Evolutionary conservation across 2,329 filamentous ascomycete species (phyloP).

Genomic region (Blastomyces parvus): DNA sequence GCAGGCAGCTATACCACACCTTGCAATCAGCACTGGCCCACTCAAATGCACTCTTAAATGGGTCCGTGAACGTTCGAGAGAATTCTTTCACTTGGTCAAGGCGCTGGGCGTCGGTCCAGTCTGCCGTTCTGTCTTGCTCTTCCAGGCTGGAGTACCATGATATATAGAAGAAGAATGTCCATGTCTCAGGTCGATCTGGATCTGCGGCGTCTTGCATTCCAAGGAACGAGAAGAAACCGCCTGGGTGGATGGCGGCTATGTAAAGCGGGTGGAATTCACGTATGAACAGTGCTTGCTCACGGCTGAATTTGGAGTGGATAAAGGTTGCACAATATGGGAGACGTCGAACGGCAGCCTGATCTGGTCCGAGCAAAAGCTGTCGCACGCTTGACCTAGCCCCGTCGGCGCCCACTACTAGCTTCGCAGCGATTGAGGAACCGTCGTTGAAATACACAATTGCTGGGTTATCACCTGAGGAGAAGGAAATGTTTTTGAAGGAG

Average conservation of each 20-base stretch:
- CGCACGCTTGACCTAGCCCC: constrained; percentile 60
- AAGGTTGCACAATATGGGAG: constrained; percentile 41
- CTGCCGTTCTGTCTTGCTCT: constrained; percentile 7
- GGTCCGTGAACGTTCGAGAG: constrained; percentile 19
- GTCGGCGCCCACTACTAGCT: constrained; percentile 53
- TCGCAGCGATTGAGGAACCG: constrained; percentile 7
- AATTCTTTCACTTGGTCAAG: constrained; percentile 19
- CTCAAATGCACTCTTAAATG: constrained; percentile 19
- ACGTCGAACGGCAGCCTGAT: constrained; percentile 25
- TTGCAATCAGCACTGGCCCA: constrained; percentile 20
- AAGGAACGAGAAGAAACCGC: constrained; percentile 39
- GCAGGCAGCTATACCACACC: constrained; percentile 14
- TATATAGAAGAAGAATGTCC: constrained; percentile 22
- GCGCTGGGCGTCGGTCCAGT: constrained; percentile 13
- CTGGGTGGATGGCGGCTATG: constrained; percentile 36
- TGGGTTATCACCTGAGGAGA: constrained; percentile 6
- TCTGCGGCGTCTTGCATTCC: constrained; percentile 25
- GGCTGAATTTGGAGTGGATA: constrained; percentile 34
- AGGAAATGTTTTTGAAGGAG: constrained; percentile 5
- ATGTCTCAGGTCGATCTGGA: constrained; percentile 20
- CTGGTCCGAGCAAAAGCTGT: constrained; percentile 39
- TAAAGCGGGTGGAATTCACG: constrained; percentile 39
- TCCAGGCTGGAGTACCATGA: constrained; percentile 17
- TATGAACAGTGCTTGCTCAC: constrained; percentile 37
- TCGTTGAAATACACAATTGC: constrained; percentile 9